These are phyloP conservation scores for Penicillium daleae DNA, from an alignment of 495 filamentous ascomycete genomes.

Conservation along the genomic window DNA sequence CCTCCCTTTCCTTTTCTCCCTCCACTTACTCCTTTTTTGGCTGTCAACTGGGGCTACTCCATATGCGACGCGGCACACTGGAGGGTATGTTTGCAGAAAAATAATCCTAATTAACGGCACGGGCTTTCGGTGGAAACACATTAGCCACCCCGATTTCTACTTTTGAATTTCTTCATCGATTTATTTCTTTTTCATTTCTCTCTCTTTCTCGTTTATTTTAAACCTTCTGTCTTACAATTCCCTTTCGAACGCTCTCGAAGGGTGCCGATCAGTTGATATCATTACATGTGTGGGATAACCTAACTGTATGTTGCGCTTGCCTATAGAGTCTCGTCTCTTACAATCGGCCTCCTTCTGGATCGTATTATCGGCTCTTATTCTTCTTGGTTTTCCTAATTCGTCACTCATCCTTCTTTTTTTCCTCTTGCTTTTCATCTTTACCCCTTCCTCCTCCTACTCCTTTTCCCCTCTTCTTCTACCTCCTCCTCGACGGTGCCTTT, in stretches of 20 bases:
- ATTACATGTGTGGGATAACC: conserved; percentile 3
- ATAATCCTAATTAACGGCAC: conserved; percentile 2
- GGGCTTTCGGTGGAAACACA: neutral
- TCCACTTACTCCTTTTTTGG: neutral
- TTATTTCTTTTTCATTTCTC: neutral
- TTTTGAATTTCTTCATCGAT: neutral
- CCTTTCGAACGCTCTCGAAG: neutral
- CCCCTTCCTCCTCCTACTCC: conserved; percentile 15
- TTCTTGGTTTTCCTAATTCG: conserved; percentile 20
- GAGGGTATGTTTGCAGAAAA: neutral
- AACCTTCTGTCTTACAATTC: neutral
- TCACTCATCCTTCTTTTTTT: conserved; percentile 5
- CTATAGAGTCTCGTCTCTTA: conserved; percentile 2
- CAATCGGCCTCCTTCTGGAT: conserved; percentile 8
- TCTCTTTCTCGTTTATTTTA: neutral
- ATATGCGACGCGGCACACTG: neutral
- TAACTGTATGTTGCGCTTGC: conserved; percentile 6
- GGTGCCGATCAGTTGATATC: conserved; percentile 8
- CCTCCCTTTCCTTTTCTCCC: neutral
- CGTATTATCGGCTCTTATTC: conserved; percentile 6
- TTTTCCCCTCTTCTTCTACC: conserved; percentile 22
- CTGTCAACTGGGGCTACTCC: conserved; percentile 1
- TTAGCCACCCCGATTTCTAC: neutral
- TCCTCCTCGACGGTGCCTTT: conserved; percentile 17
- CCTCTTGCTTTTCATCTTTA: conserved; percentile 23